phyloP scores from a whole-genome alignment of 2,329 filamentous ascomycete genomes.

The Cadophora gregata region DNA sequence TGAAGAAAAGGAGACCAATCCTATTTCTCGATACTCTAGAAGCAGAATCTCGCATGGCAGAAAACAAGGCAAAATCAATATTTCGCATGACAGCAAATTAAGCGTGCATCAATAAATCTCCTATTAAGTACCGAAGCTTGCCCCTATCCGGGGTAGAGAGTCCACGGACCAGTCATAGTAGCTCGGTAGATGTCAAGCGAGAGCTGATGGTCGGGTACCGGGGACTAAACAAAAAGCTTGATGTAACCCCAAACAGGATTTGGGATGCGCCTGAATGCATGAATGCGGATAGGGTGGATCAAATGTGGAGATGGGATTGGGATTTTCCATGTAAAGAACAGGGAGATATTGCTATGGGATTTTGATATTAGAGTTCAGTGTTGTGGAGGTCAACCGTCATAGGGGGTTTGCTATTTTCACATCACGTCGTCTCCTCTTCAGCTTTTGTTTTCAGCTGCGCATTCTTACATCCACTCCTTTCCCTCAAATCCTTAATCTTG shows the following conservation, averaged over 20 bases:
- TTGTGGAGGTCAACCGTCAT: not conserved
- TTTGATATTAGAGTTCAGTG: not conserved
- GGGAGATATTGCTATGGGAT: not conserved
- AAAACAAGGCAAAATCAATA: constrained; percentile 4
- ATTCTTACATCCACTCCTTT: not conserved
- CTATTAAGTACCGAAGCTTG: constrained; percentile 9
- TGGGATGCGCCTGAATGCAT: not conserved
- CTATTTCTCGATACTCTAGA: not conserved
- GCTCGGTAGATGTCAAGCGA: not conserved
- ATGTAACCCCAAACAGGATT: constrained; percentile 11
- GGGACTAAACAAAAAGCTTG: not conserved
- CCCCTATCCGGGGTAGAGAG: not conserved
- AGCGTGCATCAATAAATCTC: constrained; percentile 8
- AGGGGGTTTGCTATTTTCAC: not conserved
- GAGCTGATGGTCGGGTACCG: not conserved
- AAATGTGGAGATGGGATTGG: not conserved
- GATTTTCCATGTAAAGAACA: not conserved
- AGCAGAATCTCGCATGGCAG: not conserved
- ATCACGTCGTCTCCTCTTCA: not conserved
- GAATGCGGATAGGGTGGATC: constrained; percentile 2
- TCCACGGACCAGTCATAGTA: not conserved
- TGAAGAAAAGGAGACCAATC: constrained; percentile 5
- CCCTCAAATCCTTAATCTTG: not conserved
- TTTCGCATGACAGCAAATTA: constrained; percentile 6
- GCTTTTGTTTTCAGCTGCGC: not conserved